Evolutionary conservation across 192 early-diverging fungal species (phyloP), one percentile per base, ranked within the genome.

Genomic region (Backusella sp.): DNA sequence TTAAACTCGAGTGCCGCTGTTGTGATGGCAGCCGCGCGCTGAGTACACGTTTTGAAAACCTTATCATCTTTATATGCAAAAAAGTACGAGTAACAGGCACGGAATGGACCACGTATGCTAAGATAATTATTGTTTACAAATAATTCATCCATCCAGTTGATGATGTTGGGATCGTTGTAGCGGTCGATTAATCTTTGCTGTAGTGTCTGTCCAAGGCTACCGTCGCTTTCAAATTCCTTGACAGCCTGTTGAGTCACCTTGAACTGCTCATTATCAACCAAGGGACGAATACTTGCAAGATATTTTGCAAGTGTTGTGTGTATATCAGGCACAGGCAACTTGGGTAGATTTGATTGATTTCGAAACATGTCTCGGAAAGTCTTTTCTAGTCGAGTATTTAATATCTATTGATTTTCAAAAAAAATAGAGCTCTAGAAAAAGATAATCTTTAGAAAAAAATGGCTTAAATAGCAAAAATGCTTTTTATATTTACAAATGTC

Each of bases 81-180:
- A 77, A 98, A 99, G 90, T 98, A 99, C 76, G 91, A 95, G 72
- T 96, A 94, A 76, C 93, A 93, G 76, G 96, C 88, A 41, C 95
- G 92, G 15, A 97, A 92, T 7, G 96, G 93, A 76, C 97, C 96
- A 68, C 96, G 91, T 87, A 96, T 96, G n/a, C 86, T 92, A 81
- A 93, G 88, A 84, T 98, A 98, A 70, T 94, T 92, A 62, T 93
- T 87, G 70, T 96, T 95, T 79, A 95, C 93, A 96, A 96, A 98
- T 95, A 97, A 99, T 76, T 95, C 94, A 78, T 93, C 95, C 53
- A 97, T 87, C 93, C 96, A 99, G 86, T 94, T 95, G 34, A 88
- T 87, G 44, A 90, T 87, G 62, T 89, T 90, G n/a, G 93, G 89
- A 81, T 90, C 86, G 26, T 88, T 87, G 7, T 90, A 91, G 37